phyloP scores from a whole-genome alignment of 2,329 filamentous ascomycete genomes.

The Neopestalotiopsis rosae region DNA sequence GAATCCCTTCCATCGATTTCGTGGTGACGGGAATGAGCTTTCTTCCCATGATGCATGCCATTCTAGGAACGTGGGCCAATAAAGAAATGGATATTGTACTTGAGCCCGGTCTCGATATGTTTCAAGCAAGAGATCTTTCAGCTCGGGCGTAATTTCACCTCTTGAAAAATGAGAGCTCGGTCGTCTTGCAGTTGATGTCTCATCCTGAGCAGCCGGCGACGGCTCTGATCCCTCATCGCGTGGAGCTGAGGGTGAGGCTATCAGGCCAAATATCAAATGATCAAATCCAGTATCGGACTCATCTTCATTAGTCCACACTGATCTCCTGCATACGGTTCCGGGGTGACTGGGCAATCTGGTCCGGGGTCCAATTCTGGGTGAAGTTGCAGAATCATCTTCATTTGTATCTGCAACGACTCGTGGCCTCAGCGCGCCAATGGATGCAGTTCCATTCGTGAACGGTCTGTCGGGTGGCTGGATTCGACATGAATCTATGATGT shows the following conservation, averaged over 20 bases:
- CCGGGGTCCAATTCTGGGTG: neutral
- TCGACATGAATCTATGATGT: too few species aligned
- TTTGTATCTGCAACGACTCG: neutral
- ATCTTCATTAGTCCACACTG: neutral
- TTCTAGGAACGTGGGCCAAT: constrained; percentile 8
- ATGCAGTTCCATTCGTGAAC: neutral
- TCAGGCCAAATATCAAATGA: constrained; percentile 8
- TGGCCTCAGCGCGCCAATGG: neutral
- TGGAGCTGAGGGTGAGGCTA: neutral
- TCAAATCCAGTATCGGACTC: constrained; percentile 8
- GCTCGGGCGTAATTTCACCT: neutral
- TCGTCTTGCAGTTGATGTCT: neutral
- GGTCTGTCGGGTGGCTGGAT: neutral
- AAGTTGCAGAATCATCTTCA: neutral
- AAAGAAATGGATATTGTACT: constrained; percentile 15
- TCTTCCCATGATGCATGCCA: constrained; percentile 5
- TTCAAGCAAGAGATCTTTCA: constrained; percentile 1
- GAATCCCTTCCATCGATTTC: constrained; percentile 16
- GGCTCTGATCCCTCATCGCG: neutral
- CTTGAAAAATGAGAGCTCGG: neutral
- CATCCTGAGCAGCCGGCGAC: neutral
- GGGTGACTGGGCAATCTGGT: neutral
- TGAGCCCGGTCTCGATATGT: constrained; percentile 16
- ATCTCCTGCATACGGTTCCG: neutral
- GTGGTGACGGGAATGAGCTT: neutral